Base-by-base conservation (phyloP, 1,284 basidiomycete species). In the Kalmanozyma brasiliensis region DNA sequence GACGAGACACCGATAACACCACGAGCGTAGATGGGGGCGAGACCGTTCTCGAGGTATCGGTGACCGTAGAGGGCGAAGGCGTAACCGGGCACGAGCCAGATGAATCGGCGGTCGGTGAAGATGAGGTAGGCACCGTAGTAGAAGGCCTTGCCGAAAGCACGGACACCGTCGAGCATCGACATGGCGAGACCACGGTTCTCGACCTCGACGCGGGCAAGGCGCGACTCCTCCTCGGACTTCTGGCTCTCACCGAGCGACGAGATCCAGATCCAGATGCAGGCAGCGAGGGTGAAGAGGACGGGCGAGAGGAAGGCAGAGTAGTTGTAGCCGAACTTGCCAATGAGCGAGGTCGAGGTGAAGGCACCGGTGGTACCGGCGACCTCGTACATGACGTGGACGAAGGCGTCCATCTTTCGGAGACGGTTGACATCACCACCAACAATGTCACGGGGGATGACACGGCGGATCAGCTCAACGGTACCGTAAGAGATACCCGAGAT, bases 331-430 rank as follows among this genome's bases (percentile, higher is more conserved):
- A 83, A 76, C 36, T 76, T 70, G 29, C 73, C 72, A 60, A 83
- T 83, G 34, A 82, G 69, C 17, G 76, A 47, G n/a, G 80, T 73
- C 14, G 82, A 83, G 24, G 80, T 78, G 47, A 83, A 80, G 5
- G 82, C 82, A 46, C 81, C 83, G 4, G 74, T 59, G n/a, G 83
- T 83, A 52, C 83, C 83, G 17, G 82, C 82, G 20, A 83, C 69
- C 70, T 83, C 82, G 73, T 83, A 83, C 49, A 82, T 67, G 49
- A 82, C 74, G 68, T 83, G 83, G 10, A 82, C 80, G 34, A 78
- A 76, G 16, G 82, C 82, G 49, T 83, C 82, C 82, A 83, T 83
- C 55, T 78, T 75, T 40, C 81, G 66, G 7, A 83, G 76, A 49
- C 78, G 53, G 33, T 66, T 51, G 3, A 76, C 71, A 62, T 81